Conservation (phyloP, 106 monocot genomes). For the Dioscorea dumetorum region DNA sequence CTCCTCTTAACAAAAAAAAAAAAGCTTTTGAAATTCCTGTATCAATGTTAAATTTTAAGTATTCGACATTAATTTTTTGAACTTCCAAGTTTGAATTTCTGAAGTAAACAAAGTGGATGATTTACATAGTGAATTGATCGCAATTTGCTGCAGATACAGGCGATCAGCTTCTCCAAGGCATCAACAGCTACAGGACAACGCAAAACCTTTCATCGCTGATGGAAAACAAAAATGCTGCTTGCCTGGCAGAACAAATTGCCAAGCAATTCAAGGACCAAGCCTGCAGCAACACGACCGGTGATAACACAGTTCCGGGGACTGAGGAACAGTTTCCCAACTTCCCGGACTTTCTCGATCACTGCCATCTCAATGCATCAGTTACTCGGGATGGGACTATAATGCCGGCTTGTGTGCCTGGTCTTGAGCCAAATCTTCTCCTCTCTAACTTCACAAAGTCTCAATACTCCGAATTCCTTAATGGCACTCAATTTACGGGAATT, state of each 20-base stretch:
- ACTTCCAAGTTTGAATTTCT: no score
- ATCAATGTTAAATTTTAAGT: no score
- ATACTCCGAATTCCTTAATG: slow-evolving; percentile 51
- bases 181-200: slow-evolving; percentile 77
- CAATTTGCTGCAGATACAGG: slow-evolving; percentile 30
- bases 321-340: slow-evolving; percentile 73
- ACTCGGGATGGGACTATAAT: slow-evolving; percentile 57
- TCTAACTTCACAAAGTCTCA: slow-evolving; percentile 88
- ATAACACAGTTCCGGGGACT: slow-evolving; percentile 67
- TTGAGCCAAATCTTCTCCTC: slow-evolving; percentile 40
- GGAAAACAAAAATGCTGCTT: slow-evolving; percentile 62
- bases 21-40: no score
- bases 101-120: no score
- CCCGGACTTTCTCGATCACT: slow-evolving; percentile 42
- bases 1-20: no score
- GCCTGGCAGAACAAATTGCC: slow-evolving; percentile 74
- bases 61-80: no score
- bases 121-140: no score
- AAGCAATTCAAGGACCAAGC: slow-evolving; percentile 53
- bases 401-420: slow-evolving; percentile 73
- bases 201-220: slow-evolving; percentile 63
- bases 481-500: slow-evolving; percentile 37
- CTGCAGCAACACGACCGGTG: slow-evolving; percentile 76
- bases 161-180: slow-evolving; percentile 52
- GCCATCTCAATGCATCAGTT: slow-evolving; percentile 66